A percentile compares a stretch with the other conserved stretches of the same genome.
These are phyloP conservation scores for Dentipellis fragilis DNA, from an alignment of 768 basidiomycete species.

Conservation along the genomic window DNA sequence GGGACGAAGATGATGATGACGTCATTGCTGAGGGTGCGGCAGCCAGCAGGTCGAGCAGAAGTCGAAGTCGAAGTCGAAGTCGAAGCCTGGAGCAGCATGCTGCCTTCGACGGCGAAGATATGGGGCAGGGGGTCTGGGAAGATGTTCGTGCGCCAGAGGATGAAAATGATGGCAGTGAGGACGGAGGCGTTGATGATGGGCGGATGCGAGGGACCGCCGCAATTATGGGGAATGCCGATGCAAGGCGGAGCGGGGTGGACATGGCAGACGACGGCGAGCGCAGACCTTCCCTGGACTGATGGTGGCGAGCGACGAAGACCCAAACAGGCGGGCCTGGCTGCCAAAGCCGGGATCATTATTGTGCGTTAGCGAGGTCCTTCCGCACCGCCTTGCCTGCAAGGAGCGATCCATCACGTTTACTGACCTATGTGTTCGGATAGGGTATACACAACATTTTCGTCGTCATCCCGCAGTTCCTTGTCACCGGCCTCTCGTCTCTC, in stretches of 20 bases:
- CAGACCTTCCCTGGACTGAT: not conserved
- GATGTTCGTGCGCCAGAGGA: not conserved
- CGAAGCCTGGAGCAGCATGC: not conserved
- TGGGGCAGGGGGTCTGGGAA: not conserved
- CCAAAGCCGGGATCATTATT: constrained; percentile 83
- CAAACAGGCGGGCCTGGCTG: constrained; percentile 36
- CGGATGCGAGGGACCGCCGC: not conserved
- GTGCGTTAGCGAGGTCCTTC: constrained; percentile 30
- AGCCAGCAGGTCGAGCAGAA: not conserved
- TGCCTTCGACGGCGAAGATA: not conserved
- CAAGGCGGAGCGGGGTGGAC: constrained; percentile 12
- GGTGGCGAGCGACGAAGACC: not conserved
- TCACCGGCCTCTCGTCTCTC: constrained; percentile 76
- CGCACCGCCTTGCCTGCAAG: not conserved
- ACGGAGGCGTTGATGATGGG: not conserved
- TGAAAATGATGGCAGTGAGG: not conserved
- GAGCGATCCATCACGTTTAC: not conserved
- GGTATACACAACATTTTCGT: constrained; percentile 95
- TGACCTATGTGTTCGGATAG: constrained; percentile 26
- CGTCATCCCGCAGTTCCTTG: constrained; percentile 90
- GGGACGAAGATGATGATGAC: constrained; percentile 18
- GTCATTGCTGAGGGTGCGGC: constrained; percentile 1
- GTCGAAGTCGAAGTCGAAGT: not conserved
- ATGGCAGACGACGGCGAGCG: constrained; percentile 2
- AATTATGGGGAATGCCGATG: constrained; percentile 11